A percentile compares a stretch with the other conserved stretches of the same genome.
phyloP scores from a whole-genome alignment of 1,284 basidiomycete genomes.

The Fistulina hepatica region DNA sequence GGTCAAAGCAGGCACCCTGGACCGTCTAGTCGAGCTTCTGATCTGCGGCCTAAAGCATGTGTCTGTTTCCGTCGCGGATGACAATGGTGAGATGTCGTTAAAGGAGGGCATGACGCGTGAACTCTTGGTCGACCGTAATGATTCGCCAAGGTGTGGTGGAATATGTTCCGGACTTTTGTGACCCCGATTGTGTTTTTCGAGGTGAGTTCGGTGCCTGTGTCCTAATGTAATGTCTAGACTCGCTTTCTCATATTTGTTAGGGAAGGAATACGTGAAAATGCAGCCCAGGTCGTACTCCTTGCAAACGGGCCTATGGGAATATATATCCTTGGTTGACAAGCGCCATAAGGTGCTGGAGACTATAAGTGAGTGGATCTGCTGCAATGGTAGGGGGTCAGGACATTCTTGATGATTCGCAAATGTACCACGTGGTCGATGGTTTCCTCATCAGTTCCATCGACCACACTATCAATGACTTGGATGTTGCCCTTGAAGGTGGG shows the following conservation, averaged over 20 bases:
- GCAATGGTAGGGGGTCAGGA: conserved; percentile 68
- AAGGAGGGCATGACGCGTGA: conserved; percentile 59
- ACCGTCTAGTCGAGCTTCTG: conserved; percentile 60
- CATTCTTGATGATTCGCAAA: conserved; percentile 53
- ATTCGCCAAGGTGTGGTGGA: conserved; percentile 75
- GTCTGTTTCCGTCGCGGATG: conserved; percentile 67
- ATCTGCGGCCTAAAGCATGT: conserved; percentile 69
- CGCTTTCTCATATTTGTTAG: conserved; percentile 45
- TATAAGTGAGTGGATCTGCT: conserved; percentile 57
- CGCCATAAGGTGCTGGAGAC: conserved; percentile 53
- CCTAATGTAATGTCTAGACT: conserved; percentile 7
- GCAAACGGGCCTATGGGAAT: conserved; percentile 29
- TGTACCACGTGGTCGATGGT: conserved; percentile 42
- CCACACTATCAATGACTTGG: conserved; percentile 32
- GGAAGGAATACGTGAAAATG: conserved; percentile 54
- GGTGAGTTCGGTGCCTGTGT: conserved; percentile 33
- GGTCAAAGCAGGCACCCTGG: conserved; percentile 67
- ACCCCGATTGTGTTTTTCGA: conserved; percentile 73
- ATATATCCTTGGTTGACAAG: conserved; percentile 30
- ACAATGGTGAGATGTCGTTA: conserved; percentile 72
- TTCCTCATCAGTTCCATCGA: conserved; percentile 46
- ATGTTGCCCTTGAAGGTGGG: conserved; percentile 27
- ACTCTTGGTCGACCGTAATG: conserved; percentile 54
- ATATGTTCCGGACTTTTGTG: conserved; percentile 66
- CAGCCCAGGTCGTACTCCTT: conserved; percentile 30